These are phyloP conservation scores for Talaromyces rugulosus DNA, from an alignment of 2,329 filamentous ascomycete species.

Conservation along the genomic window DNA sequence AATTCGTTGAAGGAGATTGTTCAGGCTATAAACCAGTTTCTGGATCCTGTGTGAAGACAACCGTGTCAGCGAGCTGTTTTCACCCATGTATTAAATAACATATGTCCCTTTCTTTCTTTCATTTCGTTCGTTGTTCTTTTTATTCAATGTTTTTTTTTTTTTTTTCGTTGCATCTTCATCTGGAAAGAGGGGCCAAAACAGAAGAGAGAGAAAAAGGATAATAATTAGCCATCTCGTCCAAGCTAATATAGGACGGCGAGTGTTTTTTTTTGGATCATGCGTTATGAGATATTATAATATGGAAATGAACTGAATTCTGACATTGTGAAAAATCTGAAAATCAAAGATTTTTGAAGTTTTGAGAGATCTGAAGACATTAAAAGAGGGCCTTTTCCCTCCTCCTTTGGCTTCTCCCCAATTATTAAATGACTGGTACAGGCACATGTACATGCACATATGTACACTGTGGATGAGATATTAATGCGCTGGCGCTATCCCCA, in stretches of 20 bases:
- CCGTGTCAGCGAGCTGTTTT: neutral
- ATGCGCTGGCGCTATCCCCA: neutral
- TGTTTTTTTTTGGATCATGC: neutral
- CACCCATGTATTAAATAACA: neutral
- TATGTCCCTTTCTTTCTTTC: neutral
- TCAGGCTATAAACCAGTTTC: slow-evolving; percentile 8
- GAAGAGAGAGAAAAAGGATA: neutral
- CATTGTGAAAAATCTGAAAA: neutral
- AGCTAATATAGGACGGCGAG: neutral
- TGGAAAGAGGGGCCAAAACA: neutral
- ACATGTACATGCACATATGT: neutral
- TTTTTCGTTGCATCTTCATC: neutral
- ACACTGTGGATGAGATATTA: neutral
- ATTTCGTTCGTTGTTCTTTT: neutral
- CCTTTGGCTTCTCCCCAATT: neutral
- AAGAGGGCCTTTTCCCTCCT: neutral
- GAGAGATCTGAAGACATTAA: neutral
- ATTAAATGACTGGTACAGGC: too few relatives aligned
- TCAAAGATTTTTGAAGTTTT: neutral
- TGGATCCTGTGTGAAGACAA: slow-evolving; percentile 1
- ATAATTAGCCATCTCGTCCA: neutral
- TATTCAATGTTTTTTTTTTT: neutral
- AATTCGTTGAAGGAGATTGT: slow-evolving; percentile 13
- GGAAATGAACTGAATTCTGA: neutral
- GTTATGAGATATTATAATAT: neutral